These are phyloP conservation scores for Phytophthora meadii DNA, from an alignment of 352 stramenopile species.

Conservation along the genomic window DNA sequence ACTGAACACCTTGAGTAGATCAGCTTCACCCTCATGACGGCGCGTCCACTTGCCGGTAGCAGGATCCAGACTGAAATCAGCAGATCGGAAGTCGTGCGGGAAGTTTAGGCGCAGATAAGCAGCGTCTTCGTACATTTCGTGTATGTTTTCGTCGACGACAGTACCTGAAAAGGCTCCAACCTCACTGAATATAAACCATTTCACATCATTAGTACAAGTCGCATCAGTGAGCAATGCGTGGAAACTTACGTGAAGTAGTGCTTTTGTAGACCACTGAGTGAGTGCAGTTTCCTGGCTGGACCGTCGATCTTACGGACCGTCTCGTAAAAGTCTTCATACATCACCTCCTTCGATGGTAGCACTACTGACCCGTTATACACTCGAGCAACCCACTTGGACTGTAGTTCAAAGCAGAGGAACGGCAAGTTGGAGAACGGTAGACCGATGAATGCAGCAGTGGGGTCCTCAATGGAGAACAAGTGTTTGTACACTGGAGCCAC, in stretches of 20 bases:
- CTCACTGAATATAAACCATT: slow-evolving; percentile 29
- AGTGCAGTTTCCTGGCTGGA: slow-evolving; percentile 62
- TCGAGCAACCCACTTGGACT: slow-evolving; percentile 61
- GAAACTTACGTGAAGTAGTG: slow-evolving; percentile 50
- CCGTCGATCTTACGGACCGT: slow-evolving; percentile 45
- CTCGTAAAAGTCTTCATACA: slow-evolving; percentile 63
- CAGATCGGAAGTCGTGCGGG: slow-evolving; percentile 65
- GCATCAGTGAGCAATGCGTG: not conserved
- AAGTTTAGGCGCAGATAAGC: slow-evolving; percentile 56
- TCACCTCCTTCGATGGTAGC: slow-evolving; percentile 65
- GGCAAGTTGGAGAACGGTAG: slow-evolving; percentile 73
- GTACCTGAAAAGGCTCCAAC: slow-evolving; percentile 38
- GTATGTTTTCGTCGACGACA: slow-evolving; percentile 46
- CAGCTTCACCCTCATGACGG: slow-evolving; percentile 29
- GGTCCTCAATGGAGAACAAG: slow-evolving; percentile 71
- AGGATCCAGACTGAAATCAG: slow-evolving; percentile 59
- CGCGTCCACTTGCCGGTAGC: slow-evolving; percentile 44
- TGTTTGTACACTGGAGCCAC: slow-evolving; percentile 77
- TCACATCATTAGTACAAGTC: slow-evolving; percentile 2
- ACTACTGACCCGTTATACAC: slow-evolving; percentile 46
- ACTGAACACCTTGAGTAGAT: slow-evolving; percentile 35
- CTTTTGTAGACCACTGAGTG: slow-evolving; percentile 47
- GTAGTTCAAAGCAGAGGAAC: slow-evolving; percentile 76
- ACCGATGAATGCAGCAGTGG: slow-evolving; percentile 69
- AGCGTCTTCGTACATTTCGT: slow-evolving; percentile 71